phyloP scores from a whole-genome alignment of 345 rosid genomes.

The Kernera saxatilis region DNA sequence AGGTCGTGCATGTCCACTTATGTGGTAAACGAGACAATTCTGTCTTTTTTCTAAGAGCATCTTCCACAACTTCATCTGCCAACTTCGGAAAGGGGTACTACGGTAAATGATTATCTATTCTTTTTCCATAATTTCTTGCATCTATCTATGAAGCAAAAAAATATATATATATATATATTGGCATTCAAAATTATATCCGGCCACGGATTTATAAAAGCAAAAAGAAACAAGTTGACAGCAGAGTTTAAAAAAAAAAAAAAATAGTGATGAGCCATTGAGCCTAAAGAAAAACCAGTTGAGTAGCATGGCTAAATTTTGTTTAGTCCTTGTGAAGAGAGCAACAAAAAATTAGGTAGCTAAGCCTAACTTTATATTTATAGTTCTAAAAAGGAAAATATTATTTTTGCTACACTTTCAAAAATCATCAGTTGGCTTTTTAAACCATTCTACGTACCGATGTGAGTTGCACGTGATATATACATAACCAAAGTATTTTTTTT shows the following conservation, averaged over 20 bases:
- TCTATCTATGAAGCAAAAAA: not conserved
- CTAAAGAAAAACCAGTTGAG: not conserved
- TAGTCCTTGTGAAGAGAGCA: too few relatives aligned
- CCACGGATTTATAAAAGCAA: too few relatives aligned
- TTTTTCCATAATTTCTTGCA: conserved; percentile 12
- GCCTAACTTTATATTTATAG: too few relatives aligned
- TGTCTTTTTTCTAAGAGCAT: conserved; percentile 29
- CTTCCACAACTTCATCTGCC: not conserved
- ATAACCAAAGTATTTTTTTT: not conserved
- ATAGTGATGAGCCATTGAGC: too few relatives aligned
- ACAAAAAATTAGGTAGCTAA: too few relatives aligned
- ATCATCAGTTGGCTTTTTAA: not conserved
- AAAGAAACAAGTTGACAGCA: not conserved
- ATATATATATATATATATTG: not conserved
- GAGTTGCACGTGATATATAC: not conserved
- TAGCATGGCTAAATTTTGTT: not conserved
- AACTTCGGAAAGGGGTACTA: not conserved
- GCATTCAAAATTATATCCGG: not conserved
- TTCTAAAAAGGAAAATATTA: not conserved
- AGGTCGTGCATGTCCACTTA: conserved; percentile 20
- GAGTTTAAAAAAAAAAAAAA: not conserved
- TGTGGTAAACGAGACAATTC: conserved; percentile 14
- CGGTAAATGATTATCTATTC: not conserved
- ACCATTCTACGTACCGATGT: not conserved
- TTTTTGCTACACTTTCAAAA: not conserved